These are phyloP conservation scores for Osmanthus fragrans DNA, from an alignment of 257 asterid species.

Conservation along the genomic window DNA sequence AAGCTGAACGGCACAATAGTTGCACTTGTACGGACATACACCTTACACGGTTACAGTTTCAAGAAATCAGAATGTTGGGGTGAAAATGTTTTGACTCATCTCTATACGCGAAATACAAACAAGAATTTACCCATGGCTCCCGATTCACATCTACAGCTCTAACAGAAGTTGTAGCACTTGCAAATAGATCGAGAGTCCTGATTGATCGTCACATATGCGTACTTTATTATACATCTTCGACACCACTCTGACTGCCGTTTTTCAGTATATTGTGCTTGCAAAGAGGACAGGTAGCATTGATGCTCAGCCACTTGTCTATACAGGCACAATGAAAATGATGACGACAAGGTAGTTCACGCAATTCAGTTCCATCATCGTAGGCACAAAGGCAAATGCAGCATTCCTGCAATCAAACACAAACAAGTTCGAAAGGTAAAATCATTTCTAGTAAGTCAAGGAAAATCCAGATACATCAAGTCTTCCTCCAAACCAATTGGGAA, in stretches of 20 bases:
- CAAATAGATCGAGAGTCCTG: neutral
- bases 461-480: neutral
- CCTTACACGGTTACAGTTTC: slow-evolving; percentile 11
- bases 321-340: slow-evolving; percentile 90
- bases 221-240: slow-evolving; percentile 64
- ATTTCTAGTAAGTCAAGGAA: neutral
- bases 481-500: neutral
- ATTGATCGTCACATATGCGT: neutral
- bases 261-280: slow-evolving; percentile 93
- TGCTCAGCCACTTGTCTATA: slow-evolving; percentile 93
- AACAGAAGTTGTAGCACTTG: neutral
- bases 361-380: slow-evolving; percentile 86
- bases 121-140: slow-evolving; percentile 8
- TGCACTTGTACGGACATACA: neutral
- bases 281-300: slow-evolving; percentile 96
- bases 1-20: neutral
- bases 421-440: neutral
- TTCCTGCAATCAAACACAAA: slow-evolving; percentile 53
- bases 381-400: slow-evolving; percentile 91
- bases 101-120: slow-evolving; percentile 20
- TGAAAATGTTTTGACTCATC: slow-evolving; percentile 8
- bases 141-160: slow-evolving; percentile 15
- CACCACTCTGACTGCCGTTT: slow-evolving; percentile 57
- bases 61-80: neutral
- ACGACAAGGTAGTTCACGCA: slow-evolving; percentile 94